Conservation (phyloP, 768 basidiomycete species). For the Amanita muscaria region DNA sequence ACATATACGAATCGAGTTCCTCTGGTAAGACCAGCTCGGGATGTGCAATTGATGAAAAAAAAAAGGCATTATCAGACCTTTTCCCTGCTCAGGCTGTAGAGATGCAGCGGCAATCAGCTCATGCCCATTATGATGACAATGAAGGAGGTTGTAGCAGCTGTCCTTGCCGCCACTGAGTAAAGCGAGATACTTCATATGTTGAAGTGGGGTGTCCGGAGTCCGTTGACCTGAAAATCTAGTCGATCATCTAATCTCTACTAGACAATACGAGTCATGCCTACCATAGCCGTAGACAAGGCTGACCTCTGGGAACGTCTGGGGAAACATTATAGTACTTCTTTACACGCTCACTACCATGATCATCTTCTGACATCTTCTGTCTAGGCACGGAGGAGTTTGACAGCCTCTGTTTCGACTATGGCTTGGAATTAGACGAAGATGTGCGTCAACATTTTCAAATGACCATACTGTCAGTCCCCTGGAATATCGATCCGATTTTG, state of each 20-base stretch:
- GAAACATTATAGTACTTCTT: slow-evolving; percentile 61
- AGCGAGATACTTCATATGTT: slow-evolving; percentile 81
- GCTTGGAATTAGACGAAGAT: slow-evolving; percentile 96
- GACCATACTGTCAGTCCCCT: neutral
- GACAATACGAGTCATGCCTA: slow-evolving; percentile 71
- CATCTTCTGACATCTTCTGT: slow-evolving; percentile 14
- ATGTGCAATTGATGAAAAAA: slow-evolving; percentile 10
- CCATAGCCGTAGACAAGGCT: slow-evolving; percentile 90
- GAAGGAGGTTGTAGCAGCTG: slow-evolving; percentile 90
- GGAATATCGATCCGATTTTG: slow-evolving; percentile 5
- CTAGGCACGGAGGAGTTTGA: slow-evolving; percentile 93
- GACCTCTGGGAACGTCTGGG: slow-evolving; percentile 88
- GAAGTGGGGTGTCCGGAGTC: slow-evolving; percentile 4
- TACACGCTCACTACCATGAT: neutral
- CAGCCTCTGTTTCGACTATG: slow-evolving; percentile 93
- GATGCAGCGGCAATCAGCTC: slow-evolving; percentile 84
- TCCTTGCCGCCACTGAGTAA: slow-evolving; percentile 97
- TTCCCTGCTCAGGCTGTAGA: slow-evolving; percentile 73
- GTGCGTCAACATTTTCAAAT: slow-evolving; percentile 36
- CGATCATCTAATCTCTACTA: slow-evolving; percentile 12
- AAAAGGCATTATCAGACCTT: slow-evolving; percentile 47
- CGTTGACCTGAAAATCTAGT: slow-evolving; percentile 10
- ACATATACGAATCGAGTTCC: slow-evolving; percentile 97
- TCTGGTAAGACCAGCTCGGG: slow-evolving; percentile 54
- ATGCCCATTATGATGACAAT: slow-evolving; percentile 82